Percentiles rank a stretch among this genome's conserved stretches.
Conservation (phyloP, 75 land plant species). For the Azolla pinnata region DNA sequence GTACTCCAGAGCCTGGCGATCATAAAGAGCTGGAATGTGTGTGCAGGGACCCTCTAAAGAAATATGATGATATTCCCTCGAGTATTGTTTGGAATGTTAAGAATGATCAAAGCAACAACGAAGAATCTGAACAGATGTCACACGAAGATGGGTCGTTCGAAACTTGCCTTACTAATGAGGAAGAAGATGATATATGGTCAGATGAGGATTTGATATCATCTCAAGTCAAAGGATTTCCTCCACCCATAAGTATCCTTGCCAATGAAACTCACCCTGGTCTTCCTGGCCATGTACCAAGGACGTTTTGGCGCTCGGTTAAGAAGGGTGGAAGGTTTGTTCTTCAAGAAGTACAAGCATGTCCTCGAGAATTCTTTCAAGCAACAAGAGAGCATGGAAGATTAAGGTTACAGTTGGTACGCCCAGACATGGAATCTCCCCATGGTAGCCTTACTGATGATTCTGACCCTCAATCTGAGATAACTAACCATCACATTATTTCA, state of each 20-base stretch:
- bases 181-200: neutral
- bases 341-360: conserved; percentile 7
- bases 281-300: conserved; percentile 1
- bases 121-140: too few species aligned
- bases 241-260: conserved; percentile 6
- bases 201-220: neutral
- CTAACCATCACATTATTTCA: too few species aligned
- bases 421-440: neutral
- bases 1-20: too few species aligned
- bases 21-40: too few species aligned
- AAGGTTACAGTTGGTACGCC: neutral
- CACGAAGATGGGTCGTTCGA: too few species aligned
- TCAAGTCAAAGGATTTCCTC: conserved; percentile 4
- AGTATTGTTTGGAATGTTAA: too few species aligned
- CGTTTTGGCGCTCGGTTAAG: conserved; percentile 3
- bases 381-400: neutral
- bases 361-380: conserved; percentile 6
- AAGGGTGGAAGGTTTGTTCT: conserved; percentile 5
- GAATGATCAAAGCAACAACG: too few species aligned
- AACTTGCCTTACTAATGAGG: neutral
- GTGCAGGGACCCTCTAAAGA: too few species aligned
- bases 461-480: too few species aligned
- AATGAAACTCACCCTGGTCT: conserved; percentile 9
- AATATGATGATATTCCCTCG: too few species aligned
- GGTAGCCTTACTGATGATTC: too few species aligned